Evolutionary conservation across 2,329 filamentous ascomycete genomes (phyloP).

Genomic region (Colletotrichum cuscutae): DNA sequence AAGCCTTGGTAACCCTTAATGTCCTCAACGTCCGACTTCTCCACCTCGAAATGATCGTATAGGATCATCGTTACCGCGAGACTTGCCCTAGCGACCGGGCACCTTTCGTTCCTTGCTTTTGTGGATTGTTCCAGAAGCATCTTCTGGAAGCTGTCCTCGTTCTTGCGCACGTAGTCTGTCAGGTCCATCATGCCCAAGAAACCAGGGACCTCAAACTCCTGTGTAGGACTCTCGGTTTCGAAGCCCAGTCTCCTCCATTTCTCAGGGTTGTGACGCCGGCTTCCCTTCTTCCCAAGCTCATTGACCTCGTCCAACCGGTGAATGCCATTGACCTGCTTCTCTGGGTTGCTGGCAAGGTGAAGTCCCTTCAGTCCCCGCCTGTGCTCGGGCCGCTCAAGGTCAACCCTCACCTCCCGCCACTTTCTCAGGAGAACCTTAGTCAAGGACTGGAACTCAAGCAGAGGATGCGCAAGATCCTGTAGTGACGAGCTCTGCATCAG

Average conservation of each 20-base stretch:
- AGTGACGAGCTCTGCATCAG: conserved; percentile 95
- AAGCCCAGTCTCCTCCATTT: conserved; percentile 96
- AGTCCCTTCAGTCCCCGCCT: conserved; percentile 86
- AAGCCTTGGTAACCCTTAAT: conserved; percentile 78
- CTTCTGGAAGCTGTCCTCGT: conserved; percentile 94
- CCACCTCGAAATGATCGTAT: conserved; percentile 96
- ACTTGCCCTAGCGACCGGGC: conserved; percentile 88
- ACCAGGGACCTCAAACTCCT: conserved; percentile 86
- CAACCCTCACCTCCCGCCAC: conserved; percentile 87
- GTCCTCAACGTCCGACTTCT: conserved; percentile 84
- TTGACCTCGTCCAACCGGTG: conserved; percentile 48
- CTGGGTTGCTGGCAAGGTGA: conserved; percentile 83
- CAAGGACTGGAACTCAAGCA: conserved; percentile 92
- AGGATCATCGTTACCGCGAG: conserved; percentile 87
- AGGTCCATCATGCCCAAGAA: conserved; percentile 98
- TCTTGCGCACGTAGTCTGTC: conserved; percentile 90
- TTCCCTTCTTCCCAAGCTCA: conserved; percentile 65
- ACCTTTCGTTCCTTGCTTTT: conserved; percentile 76
- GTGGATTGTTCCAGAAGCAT: conserved; percentile 89
- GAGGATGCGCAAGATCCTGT: conserved; percentile 88
- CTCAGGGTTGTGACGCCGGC: conserved; percentile 81
- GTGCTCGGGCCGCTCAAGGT: conserved; percentile 89
- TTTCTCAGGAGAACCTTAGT: conserved; percentile 88
- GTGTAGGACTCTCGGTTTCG: conserved; percentile 85
- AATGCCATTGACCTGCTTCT: conserved; percentile 58